Conservation (phyloP, 2,329 filamentous ascomycete species). For the Teratosphaeria zuluensis region DNA sequence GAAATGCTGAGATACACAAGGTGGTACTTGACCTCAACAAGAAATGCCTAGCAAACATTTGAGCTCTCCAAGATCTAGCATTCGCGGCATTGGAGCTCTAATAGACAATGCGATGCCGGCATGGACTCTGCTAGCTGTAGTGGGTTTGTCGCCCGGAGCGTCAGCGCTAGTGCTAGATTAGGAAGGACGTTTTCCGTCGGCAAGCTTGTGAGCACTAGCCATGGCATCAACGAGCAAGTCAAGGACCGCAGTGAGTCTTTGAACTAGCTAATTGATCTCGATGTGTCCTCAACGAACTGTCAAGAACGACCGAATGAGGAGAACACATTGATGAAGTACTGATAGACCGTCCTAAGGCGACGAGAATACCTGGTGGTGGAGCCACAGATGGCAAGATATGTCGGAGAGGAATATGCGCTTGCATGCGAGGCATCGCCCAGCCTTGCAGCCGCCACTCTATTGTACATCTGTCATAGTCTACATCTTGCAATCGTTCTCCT, state of each 20-base stretch:
- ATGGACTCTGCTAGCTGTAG: background rate
- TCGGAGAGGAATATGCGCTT: background rate
- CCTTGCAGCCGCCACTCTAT: background rate
- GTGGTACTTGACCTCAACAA: background rate
- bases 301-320: background rate
- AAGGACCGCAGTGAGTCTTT: too few relatives aligned
- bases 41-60: background rate
- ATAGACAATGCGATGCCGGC: background rate
- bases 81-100: background rate
- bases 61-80: background rate
- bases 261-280: too few relatives aligned
- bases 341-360: background rate
- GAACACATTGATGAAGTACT: background rate
- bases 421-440: background rate
- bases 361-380: background rate
- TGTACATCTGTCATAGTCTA: background rate
- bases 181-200: background rate
- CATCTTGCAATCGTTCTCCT: background rate
- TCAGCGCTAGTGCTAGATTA: background rate
- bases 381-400: background rate
- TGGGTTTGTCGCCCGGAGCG: background rate
- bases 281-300: too few relatives aligned
- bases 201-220: background rate
- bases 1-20: background rate
- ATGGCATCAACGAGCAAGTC: background rate